Evolutionary conservation across 306 rosid species (phyloP), one percentile per base, ranked within the genome.

Genomic region (Dalbergia cultrata): DNA sequence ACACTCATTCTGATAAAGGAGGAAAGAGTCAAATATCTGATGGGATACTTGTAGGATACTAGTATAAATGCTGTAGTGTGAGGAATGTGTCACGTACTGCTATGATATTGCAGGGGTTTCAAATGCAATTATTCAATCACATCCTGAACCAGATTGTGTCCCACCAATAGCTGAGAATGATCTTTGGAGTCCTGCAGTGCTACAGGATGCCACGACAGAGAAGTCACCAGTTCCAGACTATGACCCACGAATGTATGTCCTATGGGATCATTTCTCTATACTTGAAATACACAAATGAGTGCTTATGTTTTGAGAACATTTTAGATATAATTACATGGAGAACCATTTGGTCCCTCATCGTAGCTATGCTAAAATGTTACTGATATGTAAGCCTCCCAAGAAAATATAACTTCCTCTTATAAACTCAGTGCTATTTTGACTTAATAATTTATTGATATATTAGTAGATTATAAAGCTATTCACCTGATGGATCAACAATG

Each of bases 221-320:
- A 92, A 85, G 86, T 80, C 87, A 66, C 86, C 93, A n/a, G 54
- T 87, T 56, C 90, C 86, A 73, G 88, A 84, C 19, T 74, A 85
- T 66, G 94, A 90, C 68, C 81, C 89, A 19, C 87, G 87, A 83
- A 85, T 82, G 99, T 95, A 90, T 85, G 91, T 67, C 64, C 43
- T 58, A 57, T 47, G 31, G 43, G 21, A 56, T 73, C 37, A 19
- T 65, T 80, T 67, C 66, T 72, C 13, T 61, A 26, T 75, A 35
- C 37, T 56, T 62, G 43, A 53, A 53, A 75, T 68, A 39, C 34
- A 14, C 33, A 60, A 53, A 4, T 5, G 14, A 5, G 39, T 63
- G 70, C 60, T 63, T 70, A 33, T 7, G 19, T 76, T 70, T 76
- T 70, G n/a, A 47, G 58, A 69, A 17, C n/a, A 58, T 64, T 35